Conservation (phyloP, 495 filamentous ascomycete species). For the Tuber microsphaerosporum region DNA sequence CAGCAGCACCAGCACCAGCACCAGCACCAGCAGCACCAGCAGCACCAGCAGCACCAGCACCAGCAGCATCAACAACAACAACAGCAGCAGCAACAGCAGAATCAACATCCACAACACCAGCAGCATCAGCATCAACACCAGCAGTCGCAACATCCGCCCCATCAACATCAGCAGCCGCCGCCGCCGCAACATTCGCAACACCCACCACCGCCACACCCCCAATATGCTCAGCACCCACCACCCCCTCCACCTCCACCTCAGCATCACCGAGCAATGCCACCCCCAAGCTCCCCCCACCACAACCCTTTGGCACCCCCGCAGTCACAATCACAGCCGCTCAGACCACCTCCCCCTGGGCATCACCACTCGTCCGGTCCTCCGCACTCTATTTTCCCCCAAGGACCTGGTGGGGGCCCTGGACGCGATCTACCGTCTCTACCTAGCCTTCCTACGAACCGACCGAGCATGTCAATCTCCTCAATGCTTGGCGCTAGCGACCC, state of each 20-base stretch:
- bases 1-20: constrained; percentile 16
- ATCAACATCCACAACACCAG: no score
- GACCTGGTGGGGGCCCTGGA: constrained; percentile 47
- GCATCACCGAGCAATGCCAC: constrained; percentile 39
- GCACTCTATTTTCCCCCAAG: constrained; percentile 48
- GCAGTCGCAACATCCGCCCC: constrained; percentile 12
- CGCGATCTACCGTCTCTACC: constrained; percentile 52
- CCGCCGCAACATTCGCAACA: constrained; percentile 9
- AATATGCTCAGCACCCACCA: neutral
- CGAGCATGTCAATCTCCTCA: constrained; percentile 87
- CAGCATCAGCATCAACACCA: constrained; percentile 7
- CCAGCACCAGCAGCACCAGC: constrained; percentile 7
- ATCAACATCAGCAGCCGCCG: constrained; percentile 11
- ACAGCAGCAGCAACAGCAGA: constrained; percentile 12
- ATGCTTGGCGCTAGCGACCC: constrained; percentile 60
- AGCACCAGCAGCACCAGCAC: constrained; percentile 1
- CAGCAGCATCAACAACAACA: neutral
- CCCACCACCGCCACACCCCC: constrained; percentile 6
- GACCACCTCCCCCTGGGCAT: constrained; percentile 44
- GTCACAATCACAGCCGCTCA: constrained; percentile 33
- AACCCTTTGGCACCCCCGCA: constrained; percentile 24
- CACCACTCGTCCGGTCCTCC: constrained; percentile 50
- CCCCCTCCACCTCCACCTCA: constrained; percentile 32
- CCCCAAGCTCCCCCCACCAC: constrained; percentile 31
- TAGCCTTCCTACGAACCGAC: constrained; percentile 32